Base-by-base conservation (phyloP, 768 basidiomycete species). In the Leccinum aurantiacum region DNA sequence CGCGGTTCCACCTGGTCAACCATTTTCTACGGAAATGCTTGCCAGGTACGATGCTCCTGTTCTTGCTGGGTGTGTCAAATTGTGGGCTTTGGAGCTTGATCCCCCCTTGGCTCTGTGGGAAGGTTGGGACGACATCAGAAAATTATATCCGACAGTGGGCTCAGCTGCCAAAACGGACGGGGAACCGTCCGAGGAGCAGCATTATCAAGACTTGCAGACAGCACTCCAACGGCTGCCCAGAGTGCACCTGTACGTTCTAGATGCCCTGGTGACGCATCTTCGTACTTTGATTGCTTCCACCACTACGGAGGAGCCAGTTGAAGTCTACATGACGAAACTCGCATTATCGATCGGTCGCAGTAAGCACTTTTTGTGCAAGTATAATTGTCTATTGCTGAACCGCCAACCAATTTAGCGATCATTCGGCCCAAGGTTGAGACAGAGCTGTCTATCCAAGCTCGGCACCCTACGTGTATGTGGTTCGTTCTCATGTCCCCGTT, bases 41-140 rank as follows among this genome's bases (percentile, higher is more conserved):
- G 79, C 80, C 27, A 86, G 86, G 63, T 93, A 90, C 70, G 93
- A 98, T 67, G 81, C 89, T 0, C 93, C 95, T 15, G 86, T 96
- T 19, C 82, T 96, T 31, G 95, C 95, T 2, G 87, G 88, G 57
- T 80, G 86, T 14, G 75, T 95, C 69, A 98, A 95, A 75, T 76
- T 98, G 14, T 98, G 93, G 91, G 71, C 88, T 24, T 79, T 97
- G n/a, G 95, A 98, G 72, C 82, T 98, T 27, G 87, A 93, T 68
- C 91, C 93, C 8, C 94, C 96, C 27, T 72, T 97, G 11, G 82
- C 85, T 17, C 76, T 90, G 51, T 96, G 88, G 80, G 93, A 95
- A 67, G 86, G 89, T 49, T 98, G 95, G 91, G 93, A 95, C 47
- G 95, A 97, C 31, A 80, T 95, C 61, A 83, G 91, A 57, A 88